These are phyloP conservation scores for Fusarium veterinarium DNA, from an alignment of 2,329 filamentous ascomycete species.

Conservation along the genomic window DNA sequence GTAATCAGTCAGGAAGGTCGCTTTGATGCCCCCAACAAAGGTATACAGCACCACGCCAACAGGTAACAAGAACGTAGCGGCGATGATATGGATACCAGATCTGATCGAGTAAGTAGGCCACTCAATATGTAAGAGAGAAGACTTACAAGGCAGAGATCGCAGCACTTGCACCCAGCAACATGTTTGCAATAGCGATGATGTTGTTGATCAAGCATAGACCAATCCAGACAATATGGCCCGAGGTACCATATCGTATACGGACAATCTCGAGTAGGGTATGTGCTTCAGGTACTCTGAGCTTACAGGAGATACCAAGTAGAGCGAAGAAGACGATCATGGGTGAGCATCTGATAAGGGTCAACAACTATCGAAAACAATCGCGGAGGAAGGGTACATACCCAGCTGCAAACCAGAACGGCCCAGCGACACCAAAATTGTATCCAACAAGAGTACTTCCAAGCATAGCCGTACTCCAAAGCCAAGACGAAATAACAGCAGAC, in stretches of 20 bases:
- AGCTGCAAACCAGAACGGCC: constrained; percentile 68
- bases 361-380: accelerated
- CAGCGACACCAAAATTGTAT: constrained; percentile 65
- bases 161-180: constrained; percentile 57
- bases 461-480: constrained; percentile 66
- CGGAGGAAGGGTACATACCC: constrained; percentile 45
- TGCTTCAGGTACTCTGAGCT: constrained; percentile 63
- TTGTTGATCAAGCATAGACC: constrained; percentile 65
- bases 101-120: constrained; percentile 28
- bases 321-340: constrained; percentile 68
- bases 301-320: constrained; percentile 62
- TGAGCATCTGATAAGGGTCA: constrained; percentile 49
- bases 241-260: constrained; percentile 60
- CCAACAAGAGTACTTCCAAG: constrained; percentile 62
- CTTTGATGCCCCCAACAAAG: constrained; percentile 55
- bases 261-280: constrained; percentile 66
- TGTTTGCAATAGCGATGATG: constrained; percentile 64
- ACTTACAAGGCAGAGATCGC: constrained; percentile 50
- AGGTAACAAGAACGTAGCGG: constrained; percentile 58
- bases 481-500: constrained; percentile 65
- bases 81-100: constrained; percentile 62
- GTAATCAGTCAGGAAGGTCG: constrained; percentile 61
- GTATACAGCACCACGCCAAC: constrained; percentile 55
- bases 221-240: constrained; percentile 64
- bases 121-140: accelerated